These are phyloP conservation scores for Wilcoxina mikolae DNA, from an alignment of 495 filamentous ascomycete genomes.

Conservation along the genomic window DNA sequence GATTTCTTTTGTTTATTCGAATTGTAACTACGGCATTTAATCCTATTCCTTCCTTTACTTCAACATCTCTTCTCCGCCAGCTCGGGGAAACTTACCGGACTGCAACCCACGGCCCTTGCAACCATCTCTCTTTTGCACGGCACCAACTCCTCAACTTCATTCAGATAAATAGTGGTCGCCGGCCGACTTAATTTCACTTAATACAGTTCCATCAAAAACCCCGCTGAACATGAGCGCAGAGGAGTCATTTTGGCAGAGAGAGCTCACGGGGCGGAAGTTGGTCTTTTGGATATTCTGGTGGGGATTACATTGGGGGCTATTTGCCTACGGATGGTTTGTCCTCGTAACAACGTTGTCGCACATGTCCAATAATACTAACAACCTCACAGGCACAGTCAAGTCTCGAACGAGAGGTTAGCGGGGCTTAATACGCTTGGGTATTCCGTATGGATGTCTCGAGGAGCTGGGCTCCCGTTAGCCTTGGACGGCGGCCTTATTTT, in stretches of 20 bases:
- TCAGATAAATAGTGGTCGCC: constrained; percentile 17
- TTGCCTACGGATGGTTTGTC: constrained; percentile 76
- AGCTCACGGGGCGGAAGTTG: constrained; percentile 52
- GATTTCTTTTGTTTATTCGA: background rate
- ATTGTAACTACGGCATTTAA: background rate
- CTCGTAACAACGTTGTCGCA: background rate
- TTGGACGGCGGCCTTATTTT: constrained; percentile 79
- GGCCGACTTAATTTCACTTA: constrained; percentile 20
- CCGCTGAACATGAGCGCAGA: too few species aligned
- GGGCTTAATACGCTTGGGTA: constrained; percentile 66
- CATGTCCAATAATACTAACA: background rate
- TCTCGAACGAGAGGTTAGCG: constrained; percentile 46
- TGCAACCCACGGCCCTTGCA: background rate
- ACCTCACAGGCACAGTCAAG: constrained; percentile 58
- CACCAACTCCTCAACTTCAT: background rate
- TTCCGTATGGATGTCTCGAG: constrained; percentile 92
- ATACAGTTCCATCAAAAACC: too few species aligned
- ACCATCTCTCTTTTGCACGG: too few species aligned
- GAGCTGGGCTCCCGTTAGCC: constrained; percentile 67
- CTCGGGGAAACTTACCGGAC: background rate
- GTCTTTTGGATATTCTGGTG: constrained; percentile 79
- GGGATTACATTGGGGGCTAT: constrained; percentile 64
- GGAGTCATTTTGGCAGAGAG: constrained; percentile 35
- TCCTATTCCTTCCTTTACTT: background rate
- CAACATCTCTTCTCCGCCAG: background rate